Evolutionary conservation across 2,329 filamentous ascomycete species (phyloP).

Genomic region (Aspergillus carbonarius): DNA sequence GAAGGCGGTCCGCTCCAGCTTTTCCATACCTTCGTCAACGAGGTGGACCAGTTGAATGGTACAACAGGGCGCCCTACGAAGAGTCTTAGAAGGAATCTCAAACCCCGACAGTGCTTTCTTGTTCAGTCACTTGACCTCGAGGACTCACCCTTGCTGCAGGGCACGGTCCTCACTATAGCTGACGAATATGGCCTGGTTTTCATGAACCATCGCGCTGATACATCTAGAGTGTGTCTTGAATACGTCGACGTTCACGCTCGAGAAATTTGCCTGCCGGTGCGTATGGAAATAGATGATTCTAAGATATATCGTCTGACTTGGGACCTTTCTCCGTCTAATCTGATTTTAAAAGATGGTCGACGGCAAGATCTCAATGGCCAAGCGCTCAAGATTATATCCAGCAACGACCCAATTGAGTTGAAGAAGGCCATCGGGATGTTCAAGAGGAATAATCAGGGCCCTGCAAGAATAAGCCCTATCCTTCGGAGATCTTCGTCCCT

Average conservation of each 20-base stretch:
- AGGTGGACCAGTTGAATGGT: background rate
- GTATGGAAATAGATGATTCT: background rate
- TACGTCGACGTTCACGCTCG: slow-evolving; percentile 11
- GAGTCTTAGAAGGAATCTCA: background rate
- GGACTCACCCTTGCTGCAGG: background rate
- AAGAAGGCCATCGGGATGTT: slow-evolving; percentile 2
- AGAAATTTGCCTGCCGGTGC: background rate
- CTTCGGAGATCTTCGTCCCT: slow-evolving; percentile 15
- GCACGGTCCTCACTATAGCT: slow-evolving; percentile 9
- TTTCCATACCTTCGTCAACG: slow-evolving; percentile 10
- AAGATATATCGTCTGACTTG: slow-evolving; percentile 3
- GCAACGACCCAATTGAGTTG: slow-evolving; percentile 11
- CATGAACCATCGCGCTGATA: slow-evolving; percentile 4
- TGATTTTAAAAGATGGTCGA: slow-evolving; percentile 12
- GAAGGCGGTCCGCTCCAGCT: slow-evolving; percentile 2
- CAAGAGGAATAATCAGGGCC: background rate
- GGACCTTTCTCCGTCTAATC: background rate
- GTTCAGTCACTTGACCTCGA: slow-evolving; percentile 8
- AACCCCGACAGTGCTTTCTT: slow-evolving; percentile 1
- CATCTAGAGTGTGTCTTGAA: background rate
- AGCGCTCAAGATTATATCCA: slow-evolving; percentile 9
- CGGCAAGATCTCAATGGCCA: background rate
- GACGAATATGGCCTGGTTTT: background rate
- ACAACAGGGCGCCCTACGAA: background rate
- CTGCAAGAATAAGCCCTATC: background rate